Base-by-base conservation (phyloP, 495 filamentous ascomycete species). In the Sporormia fimetaria region DNA sequence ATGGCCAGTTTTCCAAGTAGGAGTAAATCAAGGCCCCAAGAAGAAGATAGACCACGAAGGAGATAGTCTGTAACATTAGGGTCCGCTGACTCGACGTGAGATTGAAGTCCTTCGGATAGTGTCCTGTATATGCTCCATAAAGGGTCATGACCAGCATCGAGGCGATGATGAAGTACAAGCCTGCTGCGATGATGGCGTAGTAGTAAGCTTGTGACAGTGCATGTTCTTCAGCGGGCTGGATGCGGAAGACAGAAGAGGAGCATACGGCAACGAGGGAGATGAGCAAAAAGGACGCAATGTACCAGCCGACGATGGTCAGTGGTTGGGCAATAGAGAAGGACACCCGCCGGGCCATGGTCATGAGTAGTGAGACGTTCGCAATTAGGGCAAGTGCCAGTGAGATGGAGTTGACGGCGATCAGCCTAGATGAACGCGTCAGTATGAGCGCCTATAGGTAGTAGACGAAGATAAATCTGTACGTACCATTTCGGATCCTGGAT, bases 41-140 rank as follows among this genome's bases (percentile, higher is more conserved):
- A 2, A 86, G 70, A 7, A 93, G 67, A 50, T 90, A 92, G 6
- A 78, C 61, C 31, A 82, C 66, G 56, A 92, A 80, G 18, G 70
- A 61, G 52, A 90, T 88, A 1, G 83, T 93, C 51, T 93, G 86
- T 20, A 93, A 61, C 82, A 93, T 93, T 22, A 94, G 60, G 0
- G 83, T 90, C 17, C 86, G 69, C 59, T 92, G 83, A 42, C 73
- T 74, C 28, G 68, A 67, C 2, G 78, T 87, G 20, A 87, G 67
- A 27, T 75, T 70, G 57, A 85, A 87, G 35, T 83, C 73, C 29
- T 70, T 77, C 4, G 60, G 62, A 43, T 83, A 86, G 43, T 81
- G 76, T 2, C 72, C 76, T 3, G 46, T 55, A 22, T 63, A 65
- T 3, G 82, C 80, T 6, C 82, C 81, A 46, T 67, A 67, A 14